Evolutionary conservation across 345 rosid genomes (phyloP).

Genomic region (Nephelium lappaceum): DNA sequence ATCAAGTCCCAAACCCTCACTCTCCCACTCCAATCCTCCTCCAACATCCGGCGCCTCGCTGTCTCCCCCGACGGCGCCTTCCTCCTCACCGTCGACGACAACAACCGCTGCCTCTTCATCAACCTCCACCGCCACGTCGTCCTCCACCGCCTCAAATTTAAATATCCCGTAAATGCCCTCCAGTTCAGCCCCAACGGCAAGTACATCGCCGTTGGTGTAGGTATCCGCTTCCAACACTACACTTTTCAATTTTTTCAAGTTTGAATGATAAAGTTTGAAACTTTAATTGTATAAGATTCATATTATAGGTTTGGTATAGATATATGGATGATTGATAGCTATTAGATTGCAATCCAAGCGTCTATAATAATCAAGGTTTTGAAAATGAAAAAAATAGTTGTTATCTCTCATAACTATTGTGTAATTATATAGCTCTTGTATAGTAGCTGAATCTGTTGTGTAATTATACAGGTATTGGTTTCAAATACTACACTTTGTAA

Average conservation of each 20-base stretch:
- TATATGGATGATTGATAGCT: no score
- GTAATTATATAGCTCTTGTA: no score
- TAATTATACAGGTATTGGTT: no score
- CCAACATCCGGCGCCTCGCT: slow-evolving; percentile 75
- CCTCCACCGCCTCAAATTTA: slow-evolving; percentile 76
- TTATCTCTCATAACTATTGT: no score
- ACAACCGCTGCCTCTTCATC: slow-evolving; percentile 76
- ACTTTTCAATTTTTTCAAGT: not conserved
- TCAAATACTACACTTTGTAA: no score
- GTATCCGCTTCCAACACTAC: slow-evolving; percentile 25
- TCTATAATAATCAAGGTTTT: no score
- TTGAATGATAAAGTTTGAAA: not conserved
- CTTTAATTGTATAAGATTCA: no score
- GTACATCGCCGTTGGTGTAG: slow-evolving; percentile 71
- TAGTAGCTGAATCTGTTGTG: no score
- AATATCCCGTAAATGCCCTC: slow-evolving; percentile 54
- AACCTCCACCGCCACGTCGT: slow-evolving; percentile 73
- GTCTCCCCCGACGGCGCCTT: slow-evolving; percentile 79
- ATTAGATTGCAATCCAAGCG: no score
- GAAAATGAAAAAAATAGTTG: no score
- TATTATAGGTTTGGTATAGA: no score
- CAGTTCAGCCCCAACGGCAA: slow-evolving; percentile 82
- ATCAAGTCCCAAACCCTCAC: slow-evolving; percentile 70
- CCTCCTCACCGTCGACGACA: slow-evolving; percentile 78
- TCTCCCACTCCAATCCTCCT: slow-evolving; percentile 61